These are phyloP conservation scores for Epichloe hybrida DNA, from an alignment of 2,329 filamentous ascomycete genomes.

Conservation along the genomic window DNA sequence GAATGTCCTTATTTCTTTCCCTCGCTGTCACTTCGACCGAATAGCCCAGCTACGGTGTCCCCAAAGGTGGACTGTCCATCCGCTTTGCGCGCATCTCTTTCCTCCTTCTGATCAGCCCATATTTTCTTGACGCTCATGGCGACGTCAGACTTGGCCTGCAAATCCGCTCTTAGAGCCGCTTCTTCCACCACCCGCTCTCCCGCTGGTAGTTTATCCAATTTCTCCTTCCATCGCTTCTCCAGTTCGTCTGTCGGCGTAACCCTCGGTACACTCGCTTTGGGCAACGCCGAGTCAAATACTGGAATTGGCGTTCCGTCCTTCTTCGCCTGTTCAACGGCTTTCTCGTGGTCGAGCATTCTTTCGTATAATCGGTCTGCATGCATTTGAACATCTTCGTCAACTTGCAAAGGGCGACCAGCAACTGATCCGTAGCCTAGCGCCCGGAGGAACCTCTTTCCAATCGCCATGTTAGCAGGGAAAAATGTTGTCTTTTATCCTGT, in stretches of 20 bases:
- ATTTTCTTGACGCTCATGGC: slow-evolving; percentile 40
- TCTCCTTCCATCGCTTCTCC: slow-evolving; percentile 37
- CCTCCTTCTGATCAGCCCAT: slow-evolving; percentile 42
- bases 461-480: not conserved
- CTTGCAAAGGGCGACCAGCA: slow-evolving; percentile 46
- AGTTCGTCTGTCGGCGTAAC: slow-evolving; percentile 29
- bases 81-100: slow-evolving; percentile 32
- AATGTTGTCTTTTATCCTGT: too few relatives aligned
- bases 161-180: slow-evolving; percentile 48
- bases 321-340: slow-evolving; percentile 55
- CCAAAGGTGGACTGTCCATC: slow-evolving; percentile 18
- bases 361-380: slow-evolving; percentile 87
- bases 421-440: slow-evolving; percentile 74
- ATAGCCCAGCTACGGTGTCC: slow-evolving; percentile 17
- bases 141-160: slow-evolving; percentile 46
- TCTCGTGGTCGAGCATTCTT: slow-evolving; percentile 73
- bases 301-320: slow-evolving; percentile 45
- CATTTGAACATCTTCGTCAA: slow-evolving; percentile 87
- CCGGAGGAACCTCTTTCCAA: slow-evolving; percentile 63
- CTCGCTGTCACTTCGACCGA: slow-evolving; percentile 15
- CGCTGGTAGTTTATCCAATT: slow-evolving; percentile 43
- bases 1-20: not conserved
- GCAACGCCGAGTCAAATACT: slow-evolving; percentile 43
- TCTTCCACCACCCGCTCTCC: slow-evolving; percentile 49
- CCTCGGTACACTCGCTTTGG: slow-evolving; percentile 14